phyloP scores from a whole-genome alignment of 306 rosid species.

The Quercus glauca region DNA sequence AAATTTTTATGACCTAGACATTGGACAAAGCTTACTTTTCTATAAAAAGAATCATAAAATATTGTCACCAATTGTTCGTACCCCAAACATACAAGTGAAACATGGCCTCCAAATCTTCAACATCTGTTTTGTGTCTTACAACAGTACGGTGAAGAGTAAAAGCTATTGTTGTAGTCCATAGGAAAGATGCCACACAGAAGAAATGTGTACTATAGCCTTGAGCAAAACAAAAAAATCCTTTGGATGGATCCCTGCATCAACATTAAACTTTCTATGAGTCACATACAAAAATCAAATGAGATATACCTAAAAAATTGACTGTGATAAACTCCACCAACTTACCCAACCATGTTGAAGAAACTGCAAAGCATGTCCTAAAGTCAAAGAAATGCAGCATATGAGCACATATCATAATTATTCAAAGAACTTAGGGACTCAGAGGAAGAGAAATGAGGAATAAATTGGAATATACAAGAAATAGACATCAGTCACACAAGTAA shows the following conservation, averaged over 20 bases:
- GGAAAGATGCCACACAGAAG: slow-evolving; percentile 96
- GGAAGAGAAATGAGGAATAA: slow-evolving; percentile 14
- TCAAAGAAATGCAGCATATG: slow-evolving; percentile 24
- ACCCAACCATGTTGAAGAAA: slow-evolving; percentile 97
- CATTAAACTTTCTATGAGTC: slow-evolving; percentile 21
- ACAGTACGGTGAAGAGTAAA: slow-evolving; percentile 97
- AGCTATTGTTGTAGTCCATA: slow-evolving; percentile 97
- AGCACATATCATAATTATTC: slow-evolving; percentile 16
- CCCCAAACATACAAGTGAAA: slow-evolving; percentile 99
- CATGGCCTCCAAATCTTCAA: slow-evolving; percentile 95
- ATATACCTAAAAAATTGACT: slow-evolving; percentile 7
- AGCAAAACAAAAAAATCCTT: slow-evolving; percentile 82
- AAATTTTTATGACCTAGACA: slow-evolving; percentile 4
- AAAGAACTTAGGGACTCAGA: slow-evolving; percentile 1
- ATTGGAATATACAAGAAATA: slow-evolving; percentile 5
- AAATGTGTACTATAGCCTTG: slow-evolving; percentile 93
- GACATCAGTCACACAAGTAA: not conserved
- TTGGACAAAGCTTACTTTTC: slow-evolving; percentile 17
- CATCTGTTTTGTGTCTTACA: slow-evolving; percentile 91
- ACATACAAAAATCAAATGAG: slow-evolving; percentile 23
- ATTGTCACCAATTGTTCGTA: slow-evolving; percentile 34
- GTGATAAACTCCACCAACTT: slow-evolving; percentile 27
- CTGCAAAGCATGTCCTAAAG: slow-evolving; percentile 98
- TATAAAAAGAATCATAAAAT: not conserved
- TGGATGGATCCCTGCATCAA: slow-evolving; percentile 82